These are phyloP conservation scores for Cicer arietinum DNA, from an alignment of 306 rosid genomes.

Conservation along the genomic window DNA sequence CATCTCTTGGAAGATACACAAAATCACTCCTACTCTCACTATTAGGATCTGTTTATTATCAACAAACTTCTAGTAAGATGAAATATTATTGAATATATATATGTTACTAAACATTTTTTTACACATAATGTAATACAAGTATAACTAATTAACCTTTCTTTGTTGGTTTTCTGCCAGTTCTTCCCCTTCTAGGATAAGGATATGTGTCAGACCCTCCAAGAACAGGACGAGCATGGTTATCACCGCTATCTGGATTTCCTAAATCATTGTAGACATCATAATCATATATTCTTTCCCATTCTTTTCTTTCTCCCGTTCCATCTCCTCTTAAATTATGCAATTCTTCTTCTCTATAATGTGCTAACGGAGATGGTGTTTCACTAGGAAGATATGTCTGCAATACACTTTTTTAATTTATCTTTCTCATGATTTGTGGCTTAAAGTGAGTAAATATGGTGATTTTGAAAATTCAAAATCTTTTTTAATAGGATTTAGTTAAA, in stretches of 20 bases:
- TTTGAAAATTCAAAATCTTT: too few relatives aligned
- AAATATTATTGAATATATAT: neutral
- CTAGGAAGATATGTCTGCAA: constrained; percentile 79
- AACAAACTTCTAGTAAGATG: neutral
- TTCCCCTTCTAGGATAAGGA: constrained; percentile 86
- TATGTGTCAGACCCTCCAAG: constrained; percentile 66
- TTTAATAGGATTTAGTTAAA: too few relatives aligned
- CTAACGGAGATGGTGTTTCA: constrained; percentile 72
- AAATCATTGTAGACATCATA: constrained; percentile 79
- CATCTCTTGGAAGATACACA: constrained; percentile 77
- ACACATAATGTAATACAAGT: neutral
- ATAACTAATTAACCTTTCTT: constrained; percentile 49
- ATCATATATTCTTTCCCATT: constrained; percentile 77
- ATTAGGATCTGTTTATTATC: constrained; percentile 51
- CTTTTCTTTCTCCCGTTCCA: constrained; percentile 69
- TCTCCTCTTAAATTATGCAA: constrained; percentile 67
- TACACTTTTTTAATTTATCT: neutral
- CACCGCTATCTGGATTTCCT: constrained; percentile 61
- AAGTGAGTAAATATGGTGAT: too few relatives aligned
- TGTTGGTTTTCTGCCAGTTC: constrained; percentile 66
- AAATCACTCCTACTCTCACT: constrained; percentile 52
- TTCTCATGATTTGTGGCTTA: neutral
- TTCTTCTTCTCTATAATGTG: constrained; percentile 63
- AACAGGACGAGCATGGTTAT: constrained; percentile 58
- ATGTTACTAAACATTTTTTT: neutral